Evolutionary conservation across 495 filamentous ascomycete genomes (phyloP).

Genomic region (Aspergillus mulundensis): DNA sequence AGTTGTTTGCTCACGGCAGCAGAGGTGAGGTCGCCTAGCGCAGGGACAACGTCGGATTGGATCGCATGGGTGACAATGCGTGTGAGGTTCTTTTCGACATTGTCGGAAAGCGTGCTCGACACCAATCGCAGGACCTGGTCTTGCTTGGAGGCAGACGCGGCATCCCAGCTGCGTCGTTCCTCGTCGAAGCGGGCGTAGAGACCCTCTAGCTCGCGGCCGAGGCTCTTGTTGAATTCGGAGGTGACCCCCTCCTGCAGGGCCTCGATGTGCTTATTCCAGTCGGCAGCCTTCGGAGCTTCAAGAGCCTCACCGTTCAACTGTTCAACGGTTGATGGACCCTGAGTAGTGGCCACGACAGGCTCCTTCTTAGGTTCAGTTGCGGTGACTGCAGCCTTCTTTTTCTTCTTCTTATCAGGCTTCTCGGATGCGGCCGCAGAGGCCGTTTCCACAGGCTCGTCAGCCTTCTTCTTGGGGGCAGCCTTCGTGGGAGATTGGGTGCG

Average conservation of each 20-base stretch:
- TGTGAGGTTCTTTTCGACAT: slow-evolving; percentile 75
- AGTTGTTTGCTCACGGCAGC: slow-evolving; percentile 59
- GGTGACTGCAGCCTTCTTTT: slow-evolving; percentile 48
- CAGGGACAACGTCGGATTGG: slow-evolving; percentile 58
- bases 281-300: slow-evolving; percentile 9
- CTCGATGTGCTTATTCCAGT: slow-evolving; percentile 50
- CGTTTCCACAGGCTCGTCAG: slow-evolving; percentile 38
- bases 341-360: slow-evolving; percentile 6
- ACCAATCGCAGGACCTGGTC: slow-evolving; percentile 82
- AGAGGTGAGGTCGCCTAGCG: slow-evolving; percentile 46
- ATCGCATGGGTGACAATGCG: slow-evolving; percentile 67
- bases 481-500: slow-evolving; percentile 43
- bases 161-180: slow-evolving; percentile 61
- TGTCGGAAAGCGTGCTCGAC: slow-evolving; percentile 81
- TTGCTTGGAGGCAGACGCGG: slow-evolving; percentile 63
- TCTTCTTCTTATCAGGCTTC: slow-evolving; percentile 55
- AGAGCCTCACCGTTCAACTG: slow-evolving; percentile 18
- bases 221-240: slow-evolving; percentile 50
- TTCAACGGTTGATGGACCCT: slow-evolving; percentile 11
- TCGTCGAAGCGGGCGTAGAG: slow-evolving; percentile 61
- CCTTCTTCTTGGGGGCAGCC: slow-evolving; percentile 39
- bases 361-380: slow-evolving; percentile 33
- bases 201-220: slow-evolving; percentile 54
- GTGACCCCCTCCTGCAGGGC: slow-evolving; percentile 53
- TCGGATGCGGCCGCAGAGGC: slow-evolving; percentile 36